Percentiles rank a stretch among this genome's conserved stretches.
phyloP scores from a whole-genome alignment of 192 early-diverging fungal species.

The Tieghemiomyces parasiticus region DNA sequence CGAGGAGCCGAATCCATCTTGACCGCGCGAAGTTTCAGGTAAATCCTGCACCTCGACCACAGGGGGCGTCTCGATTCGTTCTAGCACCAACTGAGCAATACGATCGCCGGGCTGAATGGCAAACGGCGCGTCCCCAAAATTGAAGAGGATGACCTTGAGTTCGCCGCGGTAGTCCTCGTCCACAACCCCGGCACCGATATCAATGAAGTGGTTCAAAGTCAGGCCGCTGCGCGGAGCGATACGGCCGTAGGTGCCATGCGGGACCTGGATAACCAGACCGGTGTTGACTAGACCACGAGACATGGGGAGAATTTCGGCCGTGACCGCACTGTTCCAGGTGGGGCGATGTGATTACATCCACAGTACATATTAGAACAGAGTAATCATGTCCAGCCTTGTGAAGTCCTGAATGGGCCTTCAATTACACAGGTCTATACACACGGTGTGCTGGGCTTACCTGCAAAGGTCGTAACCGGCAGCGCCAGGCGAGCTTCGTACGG shows the following conservation, averaged over 20 bases:
- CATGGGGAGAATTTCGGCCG: conserved; percentile 58
- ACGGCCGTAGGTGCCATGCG: conserved; percentile 81
- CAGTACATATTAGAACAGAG: too few relatives aligned
- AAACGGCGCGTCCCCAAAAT: conserved; percentile 60
- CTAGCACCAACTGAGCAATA: conserved; percentile 90
- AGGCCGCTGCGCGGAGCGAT: conserved; percentile 88
- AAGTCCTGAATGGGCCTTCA: too few relatives aligned
- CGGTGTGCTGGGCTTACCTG: conserved; percentile 24
- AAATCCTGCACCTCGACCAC: conserved; percentile 48
- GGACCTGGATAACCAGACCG: conserved; percentile 73
- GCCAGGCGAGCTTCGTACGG: conserved; percentile 57
- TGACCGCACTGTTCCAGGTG: conserved; percentile 32
- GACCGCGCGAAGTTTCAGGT: conserved; percentile 39
- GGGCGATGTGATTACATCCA: too few relatives aligned
- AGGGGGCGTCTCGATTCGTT: conserved; percentile 64
- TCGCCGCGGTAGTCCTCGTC: conserved; percentile 86
- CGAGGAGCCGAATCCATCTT: conserved; percentile 54
- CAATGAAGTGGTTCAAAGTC: conserved; percentile 78
- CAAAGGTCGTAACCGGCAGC: conserved; percentile 94
- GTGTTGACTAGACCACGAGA: conserved; percentile 67
- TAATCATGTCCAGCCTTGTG: too few relatives aligned
- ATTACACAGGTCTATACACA: too few relatives aligned
- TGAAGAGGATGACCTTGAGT: conserved; percentile 76
- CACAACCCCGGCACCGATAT: conserved; percentile 82
- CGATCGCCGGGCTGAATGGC: conserved; percentile 77